Evolutionary conservation across 1,284 basidiomycete species (phyloP).

Genomic region (Moniliophthora roreri): DNA sequence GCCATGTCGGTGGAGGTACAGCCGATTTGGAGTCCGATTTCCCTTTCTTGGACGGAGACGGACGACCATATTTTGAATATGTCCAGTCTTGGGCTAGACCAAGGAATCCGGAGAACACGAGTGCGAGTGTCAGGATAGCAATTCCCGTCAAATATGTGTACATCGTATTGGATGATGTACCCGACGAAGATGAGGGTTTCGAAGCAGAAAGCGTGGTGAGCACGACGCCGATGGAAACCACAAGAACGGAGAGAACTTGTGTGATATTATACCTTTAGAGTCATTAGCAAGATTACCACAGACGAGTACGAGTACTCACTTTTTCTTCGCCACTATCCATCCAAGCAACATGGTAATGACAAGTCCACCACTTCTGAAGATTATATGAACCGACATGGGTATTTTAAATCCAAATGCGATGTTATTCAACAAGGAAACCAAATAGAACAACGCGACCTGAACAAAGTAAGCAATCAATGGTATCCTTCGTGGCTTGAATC

Average conservation of each 20-base stretch:
- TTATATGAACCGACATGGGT: conserved; percentile 92
- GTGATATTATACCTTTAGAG: conserved; percentile 60
- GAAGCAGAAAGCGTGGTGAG: conserved; percentile 80
- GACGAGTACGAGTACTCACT: conserved; percentile 33
- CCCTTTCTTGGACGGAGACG: background rate
- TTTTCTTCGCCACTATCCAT: conserved; percentile 58
- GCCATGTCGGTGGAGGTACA: conserved; percentile 53
- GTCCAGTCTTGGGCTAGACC: no score
- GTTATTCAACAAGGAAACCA: conserved; percentile 87
- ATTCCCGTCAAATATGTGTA: conserved; percentile 72
- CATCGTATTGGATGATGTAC: conserved; percentile 19
- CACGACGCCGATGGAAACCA: conserved; percentile 84
- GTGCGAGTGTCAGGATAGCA: conserved; percentile 46
- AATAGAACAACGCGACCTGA: conserved; percentile 84
- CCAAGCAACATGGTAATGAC: conserved; percentile 80
- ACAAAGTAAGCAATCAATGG: conserved; percentile 76
- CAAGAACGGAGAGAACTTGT: conserved; percentile 72
- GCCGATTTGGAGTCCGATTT: no score
- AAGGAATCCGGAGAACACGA: background rate
- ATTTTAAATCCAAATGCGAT: conserved; percentile 85
- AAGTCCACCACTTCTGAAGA: conserved; percentile 90
- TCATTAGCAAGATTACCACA: conserved; percentile 6
- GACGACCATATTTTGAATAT: background rate
- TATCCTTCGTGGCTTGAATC: conserved; percentile 62
- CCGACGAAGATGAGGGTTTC: conserved; percentile 23